Evolutionary conservation across 139 green algal species (phyloP).

Genomic region (Micractinium conductrix): DNA sequence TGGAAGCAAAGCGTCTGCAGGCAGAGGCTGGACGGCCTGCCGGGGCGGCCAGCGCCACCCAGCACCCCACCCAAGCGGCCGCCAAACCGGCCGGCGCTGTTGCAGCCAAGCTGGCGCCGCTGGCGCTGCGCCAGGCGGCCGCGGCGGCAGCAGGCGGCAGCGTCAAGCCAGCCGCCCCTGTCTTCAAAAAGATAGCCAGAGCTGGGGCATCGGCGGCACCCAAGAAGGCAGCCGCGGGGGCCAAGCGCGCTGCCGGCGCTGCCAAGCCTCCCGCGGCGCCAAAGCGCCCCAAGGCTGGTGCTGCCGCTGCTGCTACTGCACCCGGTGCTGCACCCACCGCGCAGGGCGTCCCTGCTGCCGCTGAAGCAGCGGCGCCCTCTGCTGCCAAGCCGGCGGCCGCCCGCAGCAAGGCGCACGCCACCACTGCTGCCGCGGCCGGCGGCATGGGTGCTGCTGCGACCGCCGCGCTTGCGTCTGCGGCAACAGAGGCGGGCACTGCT

Average conservation of each 20-base stretch:
- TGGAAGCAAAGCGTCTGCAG: not conserved
- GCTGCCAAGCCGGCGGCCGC: not conserved
- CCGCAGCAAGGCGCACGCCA: not conserved
- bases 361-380: too few relatives aligned
- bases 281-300: not conserved
- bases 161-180: not conserved
- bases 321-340: not conserved
- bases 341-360: too few relatives aligned
- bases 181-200: conserved; percentile 9
- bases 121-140: not conserved
- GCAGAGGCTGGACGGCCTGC: not conserved
- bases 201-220: not conserved
- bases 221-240: not conserved
- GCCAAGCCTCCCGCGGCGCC: not conserved
- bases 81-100: not conserved
- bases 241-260: not conserved
- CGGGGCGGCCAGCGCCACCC: not conserved
- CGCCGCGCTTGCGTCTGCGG: too few relatives aligned
- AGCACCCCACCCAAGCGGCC: too few relatives aligned
- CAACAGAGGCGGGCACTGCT: not conserved
- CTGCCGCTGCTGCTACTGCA: not conserved
- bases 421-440: not conserved
- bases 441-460: not conserved
- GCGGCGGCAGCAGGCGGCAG: not conserved
- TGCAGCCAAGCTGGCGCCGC: not conserved